Evolutionary conservation across 208 protist species (phyloP), one percentile per base, ranked within the genome.

Genomic region (Naegleria gruberi): DNA sequence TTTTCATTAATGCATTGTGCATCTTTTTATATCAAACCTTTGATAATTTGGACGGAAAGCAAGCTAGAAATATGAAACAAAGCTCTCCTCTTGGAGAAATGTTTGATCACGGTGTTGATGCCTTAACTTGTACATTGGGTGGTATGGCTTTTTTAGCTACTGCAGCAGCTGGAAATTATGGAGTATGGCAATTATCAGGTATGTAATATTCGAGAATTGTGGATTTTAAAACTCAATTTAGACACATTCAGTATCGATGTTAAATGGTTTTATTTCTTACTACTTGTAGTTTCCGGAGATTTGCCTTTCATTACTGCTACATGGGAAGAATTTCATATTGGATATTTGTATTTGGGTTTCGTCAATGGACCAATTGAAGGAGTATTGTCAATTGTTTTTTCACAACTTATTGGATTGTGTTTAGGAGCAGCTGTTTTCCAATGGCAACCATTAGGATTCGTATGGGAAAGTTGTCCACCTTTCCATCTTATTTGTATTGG

Each of bases 101-200:
- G n/a, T 98, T 98, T 90, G 97, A 99, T 90, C 97, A 99, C 94
- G 97, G 97, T 89, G 97, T 95, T 91, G 97, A 98, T 91, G 96
- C 83, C 17, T 34, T 87, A 12, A 40, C 43, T 40, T 55, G 83
- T 23, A 87, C 83, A 19, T 26, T 77, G 17, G 65, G 65, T 37
- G 30, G 17, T 37, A 77, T 77, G 65, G 65, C 65, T 8, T 77
- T 77, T 77, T 77, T 65, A 65, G 51, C 51, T 23, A 65, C 51
- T 19, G 51, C 51, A 65, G 51, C 51, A 65, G 51, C 51, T 23
- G 51, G 51, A 65, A 65, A 65, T 65, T 65, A 65, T 65, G 51
- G 51, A 23, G 51, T 65, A 30, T 65, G 51, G 51, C 15, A 10
- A 65, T 65, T 65, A 19, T 65, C 51, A 65, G 51, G 51, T 65